Base-by-base conservation (phyloP, 768 basidiomycete species). In the Xerocomellus chrysenteron region DNA sequence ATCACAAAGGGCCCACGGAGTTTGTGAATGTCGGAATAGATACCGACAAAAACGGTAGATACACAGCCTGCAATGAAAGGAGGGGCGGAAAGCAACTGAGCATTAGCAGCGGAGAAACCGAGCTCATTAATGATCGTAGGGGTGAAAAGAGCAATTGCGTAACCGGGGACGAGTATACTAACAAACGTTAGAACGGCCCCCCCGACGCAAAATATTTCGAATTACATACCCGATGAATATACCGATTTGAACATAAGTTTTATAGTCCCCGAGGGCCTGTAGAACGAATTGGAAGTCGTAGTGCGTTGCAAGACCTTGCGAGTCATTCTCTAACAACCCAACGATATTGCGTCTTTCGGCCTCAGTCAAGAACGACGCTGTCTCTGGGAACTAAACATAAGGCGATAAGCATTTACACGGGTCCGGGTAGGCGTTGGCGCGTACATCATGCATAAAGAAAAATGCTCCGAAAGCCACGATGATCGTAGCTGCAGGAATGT, bases 391-490 rank as follows among this genome's bases (percentile, higher is more conserved):
- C 26, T 26, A 26, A 26, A 26, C 5, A 26, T 26, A 5, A 26
- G 26, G 26, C 26, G 26, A 26, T 26, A 26, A 26, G 26, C 26
- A 26, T 26, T 5, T 26, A 26, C 26, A 26, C 26, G 26, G 26
- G 26, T 3, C 5, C 26, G 26, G 26, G 26, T 26, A 26, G 26
- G 26, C 26, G 26, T 64, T 71, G 78, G 69, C 11, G 57, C 77
- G 50, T 55, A 80, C 80, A 64, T 85, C 81, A 50, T 81, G 68
- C 65, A 85, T 77, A 61, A 75, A 75, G 68, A 80, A 83, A 66
- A 73, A 80, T 9, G 62, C 52, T 12, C 24, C 16, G 13, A 60
- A 41, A 10, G 68, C 55, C 14, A 32, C 1, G 21, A 56, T 32
- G 33, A 56, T 44, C 14, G 55, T 56, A 24, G 17, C 55, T 56